Percentiles rank a stretch among this genome's conserved stretches.
These are phyloP conservation scores for Stachybotrys elegans DNA, from an alignment of 2,329 filamentous ascomycete genomes.

Conservation along the genomic window DNA sequence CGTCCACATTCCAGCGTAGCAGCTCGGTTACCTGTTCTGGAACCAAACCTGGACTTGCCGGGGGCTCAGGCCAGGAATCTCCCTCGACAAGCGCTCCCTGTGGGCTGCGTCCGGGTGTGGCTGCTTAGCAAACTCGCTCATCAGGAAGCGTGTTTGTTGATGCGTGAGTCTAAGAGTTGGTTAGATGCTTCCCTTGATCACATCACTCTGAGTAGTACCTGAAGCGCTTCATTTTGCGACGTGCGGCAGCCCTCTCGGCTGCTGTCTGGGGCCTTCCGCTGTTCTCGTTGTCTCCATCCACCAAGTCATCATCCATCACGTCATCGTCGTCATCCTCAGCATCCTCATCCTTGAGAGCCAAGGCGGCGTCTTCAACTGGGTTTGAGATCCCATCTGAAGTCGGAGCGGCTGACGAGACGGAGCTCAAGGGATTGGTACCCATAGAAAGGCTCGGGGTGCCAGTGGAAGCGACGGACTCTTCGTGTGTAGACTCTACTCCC, in stretches of 20 bases:
- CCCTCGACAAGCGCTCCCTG: conserved; percentile 76
- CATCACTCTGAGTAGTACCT: conserved; percentile 44
- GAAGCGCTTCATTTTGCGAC: conserved; percentile 73
- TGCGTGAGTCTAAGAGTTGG: conserved; percentile 69
- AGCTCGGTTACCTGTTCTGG: conserved; percentile 73
- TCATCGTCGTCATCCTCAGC: conserved; percentile 50
- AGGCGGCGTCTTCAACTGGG: conserved; percentile 29
- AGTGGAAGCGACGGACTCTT: conserved; percentile 27
- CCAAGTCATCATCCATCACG: conserved; percentile 46
- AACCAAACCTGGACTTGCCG: conserved; percentile 98
- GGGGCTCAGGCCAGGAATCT: conserved; percentile 87
- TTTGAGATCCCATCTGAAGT: conserved; percentile 24
- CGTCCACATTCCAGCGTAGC: not conserved
- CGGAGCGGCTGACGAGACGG: conserved; percentile 31
- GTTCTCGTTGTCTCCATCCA: conserved; percentile 33
- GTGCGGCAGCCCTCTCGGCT: conserved; percentile 52
- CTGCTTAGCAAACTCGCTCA: conserved; percentile 95
- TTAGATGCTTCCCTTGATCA: no score
- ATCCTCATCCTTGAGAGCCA: conserved; percentile 40
- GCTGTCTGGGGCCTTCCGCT: conserved; percentile 43
- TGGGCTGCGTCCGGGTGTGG: conserved; percentile 91
- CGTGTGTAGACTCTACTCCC: conserved; percentile 1
- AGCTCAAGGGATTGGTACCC: conserved; percentile 33
- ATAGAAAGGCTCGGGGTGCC: conserved; percentile 34
- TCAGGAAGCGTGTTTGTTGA: conserved; percentile 93